Percentiles rank a stretch among this genome's conserved stretches.
These are phyloP conservation scores for Pezicula neosporulosa DNA, from an alignment of 2,329 filamentous ascomycete species.

Conservation along the genomic window DNA sequence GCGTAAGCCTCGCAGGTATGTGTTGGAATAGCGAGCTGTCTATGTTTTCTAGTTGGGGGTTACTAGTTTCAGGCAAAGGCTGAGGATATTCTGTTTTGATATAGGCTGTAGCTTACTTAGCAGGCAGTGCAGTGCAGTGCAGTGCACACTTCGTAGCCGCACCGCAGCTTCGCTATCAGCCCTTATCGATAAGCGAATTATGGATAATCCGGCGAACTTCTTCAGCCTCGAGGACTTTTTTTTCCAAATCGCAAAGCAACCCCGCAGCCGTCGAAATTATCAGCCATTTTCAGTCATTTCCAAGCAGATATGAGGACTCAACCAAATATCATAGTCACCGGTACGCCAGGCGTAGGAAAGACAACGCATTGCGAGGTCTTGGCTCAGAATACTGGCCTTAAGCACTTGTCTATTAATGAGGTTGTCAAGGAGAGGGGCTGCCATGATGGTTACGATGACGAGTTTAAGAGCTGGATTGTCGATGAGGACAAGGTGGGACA, in stretches of 20 bases:
- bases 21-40: too few relatives aligned
- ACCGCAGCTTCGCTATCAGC: too few relatives aligned
- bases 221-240: background rate
- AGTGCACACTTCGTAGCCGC: too few relatives aligned
- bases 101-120: too few relatives aligned
- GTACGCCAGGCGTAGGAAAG: slow-evolving; percentile 94
- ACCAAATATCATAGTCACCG: slow-evolving; percentile 93
- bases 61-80: too few relatives aligned
- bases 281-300: background rate
- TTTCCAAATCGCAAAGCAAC: background rate
- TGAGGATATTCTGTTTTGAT: too few relatives aligned
- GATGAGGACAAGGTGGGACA: slow-evolving; percentile 84
- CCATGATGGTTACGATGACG: slow-evolving; percentile 84
- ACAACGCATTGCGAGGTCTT: slow-evolving; percentile 86
- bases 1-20: background rate
- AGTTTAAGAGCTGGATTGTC: slow-evolving; percentile 84
- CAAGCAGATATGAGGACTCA: slow-evolving; percentile 37
- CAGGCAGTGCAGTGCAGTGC: too few relatives aligned
- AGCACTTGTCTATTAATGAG: slow-evolving; percentile 85
- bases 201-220: too few relatives aligned
- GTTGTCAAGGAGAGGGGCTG: slow-evolving; percentile 86
- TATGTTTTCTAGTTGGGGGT: too few relatives aligned
- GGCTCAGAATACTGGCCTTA: slow-evolving; percentile 70
- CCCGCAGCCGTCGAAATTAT: background rate
- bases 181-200: slow-evolving; percentile 8